Evolutionary conservation across 495 filamentous ascomycete species (phyloP), one percentile per base, ranked within the genome.

Genomic region (Pyrenula massariospora): DNA sequence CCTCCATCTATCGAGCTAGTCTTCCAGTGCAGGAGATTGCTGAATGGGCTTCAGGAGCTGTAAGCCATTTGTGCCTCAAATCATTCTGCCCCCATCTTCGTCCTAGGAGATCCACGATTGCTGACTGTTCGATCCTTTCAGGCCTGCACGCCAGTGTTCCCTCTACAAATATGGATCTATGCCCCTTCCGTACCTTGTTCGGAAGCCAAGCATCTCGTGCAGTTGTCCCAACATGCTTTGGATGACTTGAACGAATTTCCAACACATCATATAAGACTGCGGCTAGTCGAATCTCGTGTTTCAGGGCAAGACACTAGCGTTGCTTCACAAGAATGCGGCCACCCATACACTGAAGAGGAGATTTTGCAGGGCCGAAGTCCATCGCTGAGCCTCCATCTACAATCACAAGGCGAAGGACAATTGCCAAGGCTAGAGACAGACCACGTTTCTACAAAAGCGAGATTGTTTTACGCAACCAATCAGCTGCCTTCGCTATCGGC

Each of bases 221-320:
- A 86, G 57, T 83, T 84, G 11, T 93, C 90, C 8, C 91, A 96
- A 62, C 89, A 95, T 75, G 84, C 88, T 20, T 79, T 96, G 48
- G 91, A 96, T 69, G 87, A 93, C 61, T 77, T 87, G 51, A 94
- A 91, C 65, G 90, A 95, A 61, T 95, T 95, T 69, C 86, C 88
- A n/a, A 87, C 86, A 22, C 89, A 95, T 64, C 89, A 92, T 65
- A 70, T 96, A 49, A 84, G 89, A 12, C 75, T 96, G 36, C 84
- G 89, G 59, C 70, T 89, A 57, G 77, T 82, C 20, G 71, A 77
- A 24, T 63, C 73, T 12, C 63, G 31, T 42, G 31, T 42, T 42
- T 42, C 31, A 42, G 15, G 15, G 15, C 31, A 42, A 42, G 31
- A 42, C 31, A 42, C 31, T 42, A 42, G 31, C 15, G 31, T 42